A percentile compares a stretch with the other conserved stretches of the same genome.
phyloP scores from a whole-genome alignment of 257 asterid species.

The Marsdenia floribunda region DNA sequence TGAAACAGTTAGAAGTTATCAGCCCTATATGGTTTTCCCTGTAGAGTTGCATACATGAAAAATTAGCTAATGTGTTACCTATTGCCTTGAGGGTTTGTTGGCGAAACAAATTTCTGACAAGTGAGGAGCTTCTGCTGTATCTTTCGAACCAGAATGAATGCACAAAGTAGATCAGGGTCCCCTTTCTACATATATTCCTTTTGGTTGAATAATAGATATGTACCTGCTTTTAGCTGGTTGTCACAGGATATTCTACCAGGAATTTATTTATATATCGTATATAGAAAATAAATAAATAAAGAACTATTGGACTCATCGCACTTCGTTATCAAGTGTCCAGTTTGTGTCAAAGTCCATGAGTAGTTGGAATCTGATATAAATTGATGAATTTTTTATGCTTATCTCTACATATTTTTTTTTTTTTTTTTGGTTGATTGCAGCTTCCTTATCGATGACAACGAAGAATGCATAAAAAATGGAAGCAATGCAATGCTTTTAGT shows the following conservation, averaged over 20 bases:
- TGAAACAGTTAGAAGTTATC: background rate
- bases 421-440: constrained; percentile 36
- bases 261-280: background rate
- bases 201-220: background rate
- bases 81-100: background rate
- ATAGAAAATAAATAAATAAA: too few relatives aligned
- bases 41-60: background rate
- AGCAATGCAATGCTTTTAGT: constrained; percentile 52
- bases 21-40: background rate
- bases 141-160: background rate
- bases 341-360: background rate
- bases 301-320: background rate
- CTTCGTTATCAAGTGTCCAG: background rate
- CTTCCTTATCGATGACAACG: constrained; percentile 49
- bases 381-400: constrained; percentile 9
- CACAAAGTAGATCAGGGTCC: background rate
- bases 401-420: constrained; percentile 18
- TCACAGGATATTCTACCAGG: background rate
- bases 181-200: background rate
- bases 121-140: background rate
- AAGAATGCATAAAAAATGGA: constrained; percentile 48
- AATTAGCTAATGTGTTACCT: background rate
- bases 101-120: background rate
- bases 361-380: constrained; percentile 2
- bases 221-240: background rate